Conservation (phyloP, 495 filamentous ascomycete species). For the Podospora sp. region DNA sequence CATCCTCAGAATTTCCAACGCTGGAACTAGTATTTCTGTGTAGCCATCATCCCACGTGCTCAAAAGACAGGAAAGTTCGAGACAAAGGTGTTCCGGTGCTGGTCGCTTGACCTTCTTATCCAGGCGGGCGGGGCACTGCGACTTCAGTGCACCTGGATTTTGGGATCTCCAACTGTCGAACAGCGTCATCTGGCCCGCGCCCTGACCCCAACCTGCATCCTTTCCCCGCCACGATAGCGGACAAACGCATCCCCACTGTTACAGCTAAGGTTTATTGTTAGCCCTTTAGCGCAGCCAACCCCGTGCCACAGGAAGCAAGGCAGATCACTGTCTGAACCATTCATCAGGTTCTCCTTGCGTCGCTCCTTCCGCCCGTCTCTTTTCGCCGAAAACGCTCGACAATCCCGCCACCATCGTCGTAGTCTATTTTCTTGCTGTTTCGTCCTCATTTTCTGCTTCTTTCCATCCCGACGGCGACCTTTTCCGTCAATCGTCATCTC, state of each 20-base stretch:
- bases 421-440: not conserved
- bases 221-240: not conserved
- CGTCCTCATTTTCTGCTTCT: conserved; percentile 9
- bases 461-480: not conserved
- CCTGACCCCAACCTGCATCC: conserved; percentile 4
- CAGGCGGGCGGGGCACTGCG: too few species aligned
- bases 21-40: too few species aligned
- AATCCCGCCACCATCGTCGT: not conserved
- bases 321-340: not conserved
- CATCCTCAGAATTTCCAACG: too few species aligned
- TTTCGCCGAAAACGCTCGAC: conserved; percentile 6
- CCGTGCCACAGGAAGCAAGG: not conserved
- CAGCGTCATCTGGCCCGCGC: not conserved
- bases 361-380: conserved; percentile 4
- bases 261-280: not conserved
- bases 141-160: too few species aligned
- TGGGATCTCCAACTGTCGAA: not conserved
- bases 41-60: too few species aligned
- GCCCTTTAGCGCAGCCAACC: not conserved
- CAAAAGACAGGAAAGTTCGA: too few species aligned
- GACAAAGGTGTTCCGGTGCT: too few species aligned
- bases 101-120: too few species aligned
- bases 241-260: not conserved
- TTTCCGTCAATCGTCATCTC: not conserved
- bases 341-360: not conserved